Conservation (phyloP, 352 stramenopile genomes). For the Globisporangium alternatum region DNA sequence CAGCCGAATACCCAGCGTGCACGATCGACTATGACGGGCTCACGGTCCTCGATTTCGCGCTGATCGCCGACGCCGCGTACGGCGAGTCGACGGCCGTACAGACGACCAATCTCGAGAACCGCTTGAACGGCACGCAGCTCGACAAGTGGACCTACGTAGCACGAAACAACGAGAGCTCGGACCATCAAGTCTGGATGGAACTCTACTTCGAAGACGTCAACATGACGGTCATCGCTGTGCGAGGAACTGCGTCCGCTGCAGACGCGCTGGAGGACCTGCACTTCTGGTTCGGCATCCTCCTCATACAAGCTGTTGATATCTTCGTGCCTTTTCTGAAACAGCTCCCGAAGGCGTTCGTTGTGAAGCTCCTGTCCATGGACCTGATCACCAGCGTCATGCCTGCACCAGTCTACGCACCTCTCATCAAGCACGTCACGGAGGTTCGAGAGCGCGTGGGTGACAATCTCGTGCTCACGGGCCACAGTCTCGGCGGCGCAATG, state of each 20-base stretch:
- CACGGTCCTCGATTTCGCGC: conserved; percentile 70
- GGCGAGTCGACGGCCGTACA: conserved; percentile 64
- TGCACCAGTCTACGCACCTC: conserved; percentile 48
- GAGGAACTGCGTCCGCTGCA: conserved; percentile 73
- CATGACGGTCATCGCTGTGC: conserved; percentile 79
- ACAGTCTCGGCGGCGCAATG: conserved; percentile 75
- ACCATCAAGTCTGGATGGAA: conserved; percentile 80
- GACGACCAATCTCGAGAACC: conserved; percentile 53
- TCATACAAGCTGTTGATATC: conserved; percentile 80
- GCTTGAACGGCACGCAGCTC: conserved; percentile 74
- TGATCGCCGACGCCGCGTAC: conserved; percentile 78
- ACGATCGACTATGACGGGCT: conserved; percentile 58
- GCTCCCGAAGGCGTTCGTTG: conserved; percentile 61
- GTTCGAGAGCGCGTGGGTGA: conserved; percentile 42
- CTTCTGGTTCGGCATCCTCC: conserved; percentile 84
- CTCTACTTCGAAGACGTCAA: conserved; percentile 75
- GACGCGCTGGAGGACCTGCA: conserved; percentile 84
- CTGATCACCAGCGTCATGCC: conserved; percentile 66
- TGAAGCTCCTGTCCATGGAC: conserved; percentile 73
- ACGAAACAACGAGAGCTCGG: conserved; percentile 64
- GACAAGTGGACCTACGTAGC: conserved; percentile 68
- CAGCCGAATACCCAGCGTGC: conserved; percentile 69
- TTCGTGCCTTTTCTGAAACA: conserved; percentile 86
- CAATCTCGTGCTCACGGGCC: conserved; percentile 69
- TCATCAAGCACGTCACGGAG: conserved; percentile 52